Percentiles rank a stretch among this genome's conserved stretches.
Evolutionary conservation across 768 basidiomycete species (phyloP).

Genomic region (Mycena galopus): DNA sequence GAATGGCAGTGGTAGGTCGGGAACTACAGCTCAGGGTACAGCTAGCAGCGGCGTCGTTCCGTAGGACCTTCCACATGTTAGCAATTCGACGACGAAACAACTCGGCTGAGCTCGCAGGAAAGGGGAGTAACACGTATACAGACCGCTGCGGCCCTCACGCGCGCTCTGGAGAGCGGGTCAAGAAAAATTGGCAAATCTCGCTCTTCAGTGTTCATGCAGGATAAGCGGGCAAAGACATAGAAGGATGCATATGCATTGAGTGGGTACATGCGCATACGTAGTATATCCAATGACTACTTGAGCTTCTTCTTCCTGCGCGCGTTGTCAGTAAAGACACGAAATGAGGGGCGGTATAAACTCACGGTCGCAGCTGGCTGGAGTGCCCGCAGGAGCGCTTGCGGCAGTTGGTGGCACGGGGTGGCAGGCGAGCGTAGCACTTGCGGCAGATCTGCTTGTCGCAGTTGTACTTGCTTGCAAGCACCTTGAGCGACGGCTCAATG

Average conservation of each 20-base stretch:
- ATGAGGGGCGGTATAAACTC: slow-evolving; percentile 43
- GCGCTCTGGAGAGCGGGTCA: no score
- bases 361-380: slow-evolving; percentile 93
- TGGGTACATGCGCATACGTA: slow-evolving; percentile 30
- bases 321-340: slow-evolving; percentile 8
- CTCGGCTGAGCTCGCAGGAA: no score
- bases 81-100: no score
- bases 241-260: slow-evolving; percentile 16
- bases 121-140: no score
- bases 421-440: slow-evolving; percentile 99
- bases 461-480: slow-evolving; percentile 97
- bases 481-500: slow-evolving; percentile 99
- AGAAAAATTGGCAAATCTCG: no score
- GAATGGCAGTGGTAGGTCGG: no score
- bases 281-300: slow-evolving; percentile 69
- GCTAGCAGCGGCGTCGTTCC: no score
- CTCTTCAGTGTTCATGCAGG: no score
- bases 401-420: slow-evolving; percentile 99
- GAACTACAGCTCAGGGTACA: no score
- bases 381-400: slow-evolving; percentile 94
- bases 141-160: no score
- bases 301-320: slow-evolving; percentile 90
- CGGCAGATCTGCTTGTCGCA: slow-evolving; percentile 99
- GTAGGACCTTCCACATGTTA: no score
- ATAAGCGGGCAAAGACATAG: no score